phyloP scores from a whole-genome alignment of 345 rosid species.

The Murraya koenigii region DNA sequence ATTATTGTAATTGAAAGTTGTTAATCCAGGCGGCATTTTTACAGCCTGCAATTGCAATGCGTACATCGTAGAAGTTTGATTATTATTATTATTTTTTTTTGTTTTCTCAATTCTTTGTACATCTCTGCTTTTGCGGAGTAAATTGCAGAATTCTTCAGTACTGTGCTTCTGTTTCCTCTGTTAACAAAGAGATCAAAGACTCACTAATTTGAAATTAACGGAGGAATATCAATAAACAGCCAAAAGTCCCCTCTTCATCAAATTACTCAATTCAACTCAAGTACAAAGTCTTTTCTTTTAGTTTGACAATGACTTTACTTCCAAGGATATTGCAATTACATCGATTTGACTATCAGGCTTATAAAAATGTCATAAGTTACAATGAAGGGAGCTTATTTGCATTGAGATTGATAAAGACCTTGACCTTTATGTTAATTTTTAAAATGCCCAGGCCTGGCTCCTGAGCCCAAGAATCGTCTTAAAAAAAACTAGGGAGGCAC shows the following conservation, averaged over 20 bases:
- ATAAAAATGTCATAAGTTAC: background rate
- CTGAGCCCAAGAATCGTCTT: no score
- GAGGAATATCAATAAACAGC: no score
- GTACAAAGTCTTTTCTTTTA: no score
- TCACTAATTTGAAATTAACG: background rate
- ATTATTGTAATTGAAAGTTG: background rate
- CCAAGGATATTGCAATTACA: background rate
- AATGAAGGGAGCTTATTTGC: background rate
- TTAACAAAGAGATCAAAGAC: background rate
- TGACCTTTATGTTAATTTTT: no score
- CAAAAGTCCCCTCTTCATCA: no score
- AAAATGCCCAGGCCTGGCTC: no score
- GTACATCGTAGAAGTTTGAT: background rate
- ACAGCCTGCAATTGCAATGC: slow-evolving; percentile 8
- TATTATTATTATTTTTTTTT: no score
- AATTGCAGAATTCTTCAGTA: background rate
- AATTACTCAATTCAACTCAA: no score
- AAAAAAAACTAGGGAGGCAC: no score
- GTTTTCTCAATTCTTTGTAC: background rate
- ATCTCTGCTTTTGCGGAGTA: background rate
- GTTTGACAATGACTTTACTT: background rate
- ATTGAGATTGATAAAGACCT: no score
- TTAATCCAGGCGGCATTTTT: slow-evolving; percentile 17
- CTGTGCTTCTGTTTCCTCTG: background rate
- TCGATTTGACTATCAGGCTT: background rate